Evolutionary conservation across 1,284 basidiomycete genomes (phyloP).

Genomic region (Athelia sp.): DNA sequence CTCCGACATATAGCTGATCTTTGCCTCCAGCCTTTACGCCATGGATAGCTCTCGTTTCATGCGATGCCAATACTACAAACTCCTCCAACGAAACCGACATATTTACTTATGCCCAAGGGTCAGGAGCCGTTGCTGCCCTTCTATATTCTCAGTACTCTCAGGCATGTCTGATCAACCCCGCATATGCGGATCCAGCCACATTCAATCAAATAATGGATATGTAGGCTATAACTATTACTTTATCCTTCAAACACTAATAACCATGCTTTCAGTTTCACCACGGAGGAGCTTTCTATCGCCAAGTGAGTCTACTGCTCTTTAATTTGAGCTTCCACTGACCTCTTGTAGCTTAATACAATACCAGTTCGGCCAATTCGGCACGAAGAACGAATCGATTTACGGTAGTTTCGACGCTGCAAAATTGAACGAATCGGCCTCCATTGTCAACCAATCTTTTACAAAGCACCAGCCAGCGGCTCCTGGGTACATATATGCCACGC

Average conservation of each 20-base stretch:
- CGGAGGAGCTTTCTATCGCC: neutral
- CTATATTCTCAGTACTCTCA: constrained; percentile 71
- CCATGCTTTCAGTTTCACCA: neutral
- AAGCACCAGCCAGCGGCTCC: constrained; percentile 34
- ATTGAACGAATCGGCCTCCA: constrained; percentile 47
- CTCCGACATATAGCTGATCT: constrained; percentile 6
- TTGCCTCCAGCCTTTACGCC: constrained; percentile 58
- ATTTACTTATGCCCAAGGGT: constrained; percentile 72
- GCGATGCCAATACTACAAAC: constrained; percentile 71
- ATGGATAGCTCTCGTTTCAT: constrained; percentile 85
- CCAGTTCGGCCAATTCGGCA: constrained; percentile 49
- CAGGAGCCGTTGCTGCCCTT: constrained; percentile 76
- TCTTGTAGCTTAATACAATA: constrained; percentile 56
- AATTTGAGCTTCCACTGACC: constrained; percentile 15
- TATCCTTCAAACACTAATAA: neutral
- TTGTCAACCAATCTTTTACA: constrained; percentile 47
- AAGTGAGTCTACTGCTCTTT: constrained; percentile 2
- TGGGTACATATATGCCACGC: constrained; percentile 64
- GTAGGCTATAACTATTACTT: constrained; percentile 50
- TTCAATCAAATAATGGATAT: constrained; percentile 79
- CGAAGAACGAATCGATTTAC: constrained; percentile 47
- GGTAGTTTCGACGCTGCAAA: constrained; percentile 52
- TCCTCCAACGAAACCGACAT: constrained; percentile 59
- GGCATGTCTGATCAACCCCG: constrained; percentile 70
- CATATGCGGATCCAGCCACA: constrained; percentile 59